phyloP scores from a whole-genome alignment of 495 filamentous ascomycete species.

The Endocarpon pusillum region DNA sequence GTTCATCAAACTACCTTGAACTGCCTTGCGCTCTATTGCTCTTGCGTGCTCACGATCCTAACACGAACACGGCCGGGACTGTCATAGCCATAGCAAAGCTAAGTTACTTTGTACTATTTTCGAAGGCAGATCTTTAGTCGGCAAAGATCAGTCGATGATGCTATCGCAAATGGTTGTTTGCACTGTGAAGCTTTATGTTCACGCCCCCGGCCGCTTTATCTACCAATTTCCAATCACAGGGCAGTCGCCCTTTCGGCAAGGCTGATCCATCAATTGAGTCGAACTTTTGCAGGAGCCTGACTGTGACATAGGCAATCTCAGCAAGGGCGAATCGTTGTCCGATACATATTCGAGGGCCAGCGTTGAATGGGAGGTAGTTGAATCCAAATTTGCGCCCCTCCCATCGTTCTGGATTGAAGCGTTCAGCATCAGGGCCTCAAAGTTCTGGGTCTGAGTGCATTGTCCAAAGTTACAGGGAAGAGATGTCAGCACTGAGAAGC shows the following conservation, averaged over 20 bases:
- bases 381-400: slow-evolving; percentile 34
- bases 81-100: slow-evolving; percentile 7
- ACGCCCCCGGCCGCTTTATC: slow-evolving; percentile 16
- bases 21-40: too few species aligned
- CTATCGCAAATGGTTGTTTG: slow-evolving; percentile 10
- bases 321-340: slow-evolving; percentile 49
- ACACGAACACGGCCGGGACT: slow-evolving; percentile 4
- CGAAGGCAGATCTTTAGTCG: slow-evolving; percentile 6
- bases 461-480: slow-evolving; percentile 9
- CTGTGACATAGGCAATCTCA: slow-evolving; percentile 28
- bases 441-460: slow-evolving; percentile 58
- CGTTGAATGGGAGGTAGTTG: slow-evolving; percentile 71
- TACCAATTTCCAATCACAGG: slow-evolving; percentile 16
- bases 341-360: slow-evolving; percentile 74
- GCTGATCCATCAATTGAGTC: slow-evolving; percentile 14
- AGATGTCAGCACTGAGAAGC: slow-evolving; percentile 13
- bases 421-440: slow-evolving; percentile 29
- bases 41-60: too few species aligned
- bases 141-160: slow-evolving; percentile 9
- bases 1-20: too few species aligned
- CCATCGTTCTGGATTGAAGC: slow-evolving; percentile 67
- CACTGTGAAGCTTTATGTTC: slow-evolving; percentile 15
- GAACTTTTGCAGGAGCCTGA: slow-evolving; percentile 20
- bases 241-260: slow-evolving; percentile 13
- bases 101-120: slow-evolving; percentile 9